phyloP scores from a whole-genome alignment of 2,329 filamentous ascomycete species.

The Penicillium sp. region DNA sequence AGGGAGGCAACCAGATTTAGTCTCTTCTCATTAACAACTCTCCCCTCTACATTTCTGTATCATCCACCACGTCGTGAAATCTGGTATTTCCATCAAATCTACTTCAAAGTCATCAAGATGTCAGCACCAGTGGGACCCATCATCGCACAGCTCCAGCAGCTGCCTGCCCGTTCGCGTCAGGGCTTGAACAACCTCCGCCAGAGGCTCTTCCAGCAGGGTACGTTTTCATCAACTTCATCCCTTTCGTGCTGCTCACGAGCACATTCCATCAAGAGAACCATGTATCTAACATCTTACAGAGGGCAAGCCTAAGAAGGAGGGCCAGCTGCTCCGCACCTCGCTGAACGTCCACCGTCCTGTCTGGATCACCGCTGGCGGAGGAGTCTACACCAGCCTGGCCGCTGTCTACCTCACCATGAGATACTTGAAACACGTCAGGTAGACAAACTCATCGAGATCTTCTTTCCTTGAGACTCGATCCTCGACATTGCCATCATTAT shows the following conservation, averaged over 20 bases:
- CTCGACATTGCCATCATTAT: neutral
- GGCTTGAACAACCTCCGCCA: constrained; percentile 28
- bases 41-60: constrained; percentile 12
- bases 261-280: neutral
- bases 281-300: constrained; percentile 17
- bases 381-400: constrained; percentile 34
- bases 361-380: constrained; percentile 35
- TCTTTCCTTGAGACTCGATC: neutral
- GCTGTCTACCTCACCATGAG: constrained; percentile 37
- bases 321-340: constrained; percentile 33
- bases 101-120: constrained; percentile 17
- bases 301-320: constrained; percentile 33
- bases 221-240: neutral
- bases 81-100: constrained; percentile 1
- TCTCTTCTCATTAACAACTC: constrained; percentile 5
- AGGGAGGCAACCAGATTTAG: neutral
- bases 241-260: neutral
- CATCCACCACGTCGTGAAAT: constrained; percentile 7
- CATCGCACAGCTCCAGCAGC: constrained; percentile 23
- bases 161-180: constrained; percentile 28
- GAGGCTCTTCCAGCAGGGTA: constrained; percentile 31
- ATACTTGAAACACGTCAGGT: constrained; percentile 30
- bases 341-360: constrained; percentile 36
- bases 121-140: constrained; percentile 28
- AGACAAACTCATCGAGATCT: neutral